phyloP scores from a whole-genome alignment of 75 land plant genomes.

The Sequoia sempervirens region DNA sequence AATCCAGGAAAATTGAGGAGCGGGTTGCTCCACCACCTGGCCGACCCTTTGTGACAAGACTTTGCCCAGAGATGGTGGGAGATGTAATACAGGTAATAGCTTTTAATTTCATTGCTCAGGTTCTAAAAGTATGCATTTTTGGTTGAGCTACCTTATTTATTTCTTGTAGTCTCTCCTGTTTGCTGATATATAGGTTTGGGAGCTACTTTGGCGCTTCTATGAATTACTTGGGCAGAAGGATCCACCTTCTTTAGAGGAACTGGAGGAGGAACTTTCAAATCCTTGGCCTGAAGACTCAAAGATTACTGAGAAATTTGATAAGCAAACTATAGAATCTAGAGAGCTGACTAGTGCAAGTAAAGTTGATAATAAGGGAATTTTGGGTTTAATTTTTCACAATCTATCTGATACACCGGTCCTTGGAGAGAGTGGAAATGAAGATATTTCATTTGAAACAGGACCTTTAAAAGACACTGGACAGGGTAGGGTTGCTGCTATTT shows the following conservation, averaged over 20 bases:
- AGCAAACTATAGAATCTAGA: slow-evolving; percentile 11
- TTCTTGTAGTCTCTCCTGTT: not conserved
- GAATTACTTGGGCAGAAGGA: slow-evolving; percentile 66
- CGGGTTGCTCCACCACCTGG: slow-evolving; percentile 56
- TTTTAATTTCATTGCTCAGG: not conserved
- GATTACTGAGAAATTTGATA: slow-evolving; percentile 9
- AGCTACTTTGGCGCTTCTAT: slow-evolving; percentile 68
- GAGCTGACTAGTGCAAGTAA: not conserved
- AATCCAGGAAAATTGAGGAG: slow-evolving; percentile 8
- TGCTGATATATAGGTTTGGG: slow-evolving; percentile 54
- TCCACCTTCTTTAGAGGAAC: slow-evolving; percentile 61
- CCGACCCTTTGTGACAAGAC: slow-evolving; percentile 41
- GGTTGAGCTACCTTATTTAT: slow-evolving; percentile 4
- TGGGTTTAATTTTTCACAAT: not conserved
- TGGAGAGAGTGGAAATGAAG: slow-evolving; percentile 16
- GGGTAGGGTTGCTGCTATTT: slow-evolving; percentile 23
- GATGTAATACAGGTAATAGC: slow-evolving; percentile 77
- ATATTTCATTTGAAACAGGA: slow-evolving; percentile 23
- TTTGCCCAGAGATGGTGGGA: slow-evolving; percentile 69
- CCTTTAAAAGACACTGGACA: slow-evolving; percentile 25
- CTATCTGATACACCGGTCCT: slow-evolving; percentile 2
- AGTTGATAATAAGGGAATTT: slow-evolving; percentile 2
- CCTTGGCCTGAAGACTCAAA: slow-evolving; percentile 38
- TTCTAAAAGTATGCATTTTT: not conserved
- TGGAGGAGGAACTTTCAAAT: slow-evolving; percentile 62